Percentiles rank a stretch among this genome's conserved stretches.
phyloP scores from a whole-genome alignment of 2,329 filamentous ascomycete species.

The Helminthosporium solani region DNA sequence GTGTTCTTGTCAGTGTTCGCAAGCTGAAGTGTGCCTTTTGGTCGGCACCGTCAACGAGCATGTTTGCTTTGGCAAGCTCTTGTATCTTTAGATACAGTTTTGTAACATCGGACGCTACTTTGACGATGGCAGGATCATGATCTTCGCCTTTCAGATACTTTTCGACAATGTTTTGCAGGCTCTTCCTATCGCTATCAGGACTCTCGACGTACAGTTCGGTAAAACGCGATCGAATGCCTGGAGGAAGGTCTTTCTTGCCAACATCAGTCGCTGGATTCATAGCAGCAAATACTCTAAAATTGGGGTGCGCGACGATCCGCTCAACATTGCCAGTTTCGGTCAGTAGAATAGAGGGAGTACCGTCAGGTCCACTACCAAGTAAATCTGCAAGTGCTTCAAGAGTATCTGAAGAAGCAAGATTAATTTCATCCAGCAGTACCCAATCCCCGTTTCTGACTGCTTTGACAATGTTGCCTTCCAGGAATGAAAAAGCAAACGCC shows the following conservation, averaged over 20 bases:
- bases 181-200: constrained; percentile 82
- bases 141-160: constrained; percentile 74
- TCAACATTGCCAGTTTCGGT: constrained; percentile 94
- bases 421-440: constrained; percentile 97
- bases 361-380: constrained; percentile 69
- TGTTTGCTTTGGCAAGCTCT: constrained; percentile 74
- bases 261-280: constrained; percentile 99
- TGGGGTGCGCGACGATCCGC: constrained; percentile 80
- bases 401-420: constrained; percentile 90
- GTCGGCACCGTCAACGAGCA: constrained; percentile 89
- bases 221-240: constrained; percentile 86
- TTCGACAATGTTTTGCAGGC: constrained; percentile 83
- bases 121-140: constrained; percentile 66
- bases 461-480: constrained; percentile 94
- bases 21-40: constrained; percentile 97
- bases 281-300: constrained; percentile 94
- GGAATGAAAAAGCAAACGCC: constrained; percentile 88
- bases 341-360: constrained; percentile 78
- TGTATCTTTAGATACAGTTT: constrained; percentile 88
- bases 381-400: constrained; percentile 91
- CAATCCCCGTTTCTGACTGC: constrained; percentile 95
- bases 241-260: constrained; percentile 89
- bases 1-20: constrained; percentile 83
- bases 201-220: constrained; percentile 94
- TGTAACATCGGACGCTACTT: constrained; percentile 77